Evolutionary conservation across 2,329 filamentous ascomycete species (phyloP).

Genomic region (Curvularia hawaiiensis): DNA sequence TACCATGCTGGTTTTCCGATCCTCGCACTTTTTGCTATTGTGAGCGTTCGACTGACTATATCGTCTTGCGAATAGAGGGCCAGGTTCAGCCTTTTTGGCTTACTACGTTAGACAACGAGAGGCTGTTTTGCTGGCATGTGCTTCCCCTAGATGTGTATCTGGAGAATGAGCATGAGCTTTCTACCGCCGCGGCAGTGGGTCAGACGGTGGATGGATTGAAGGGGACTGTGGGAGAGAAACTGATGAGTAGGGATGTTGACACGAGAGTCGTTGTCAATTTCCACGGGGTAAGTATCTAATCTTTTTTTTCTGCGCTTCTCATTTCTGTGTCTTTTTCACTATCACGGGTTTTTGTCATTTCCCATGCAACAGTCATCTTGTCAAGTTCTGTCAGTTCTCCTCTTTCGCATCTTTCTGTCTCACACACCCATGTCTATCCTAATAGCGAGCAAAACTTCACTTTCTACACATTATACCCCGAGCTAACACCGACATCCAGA

Average conservation of each 20-base stretch:
- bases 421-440: not conserved
- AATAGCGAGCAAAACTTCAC: not conserved
- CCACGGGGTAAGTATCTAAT: slow-evolving; percentile 61
- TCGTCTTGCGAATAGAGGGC: slow-evolving; percentile 61
- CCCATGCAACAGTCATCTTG: not conserved
- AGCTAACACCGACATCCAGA: slow-evolving; percentile 53
- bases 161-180: slow-evolving; percentile 68
- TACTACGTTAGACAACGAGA: slow-evolving; percentile 74
- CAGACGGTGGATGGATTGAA: slow-evolving; percentile 54
- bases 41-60: not conserved
- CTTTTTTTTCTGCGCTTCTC: not conserved
- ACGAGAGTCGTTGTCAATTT: slow-evolving; percentile 63
- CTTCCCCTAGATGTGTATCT: slow-evolving; percentile 78
- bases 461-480: not conserved
- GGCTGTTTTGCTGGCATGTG: slow-evolving; percentile 88
- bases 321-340: not conserved
- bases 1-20: not conserved
- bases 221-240: slow-evolving; percentile 55
- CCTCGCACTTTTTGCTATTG: not conserved
- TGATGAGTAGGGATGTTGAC: slow-evolving; percentile 57
- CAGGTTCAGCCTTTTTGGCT: slow-evolving; percentile 89
- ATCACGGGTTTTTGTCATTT: slow-evolving; percentile 2
- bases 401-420: not conserved
- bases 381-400: not conserved
- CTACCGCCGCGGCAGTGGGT: slow-evolving; percentile 37